A percentile compares a stretch with the other conserved stretches of the same genome.
Conservation (phyloP, 495 filamentous ascomycete species). For the Podospora appendiculata region DNA sequence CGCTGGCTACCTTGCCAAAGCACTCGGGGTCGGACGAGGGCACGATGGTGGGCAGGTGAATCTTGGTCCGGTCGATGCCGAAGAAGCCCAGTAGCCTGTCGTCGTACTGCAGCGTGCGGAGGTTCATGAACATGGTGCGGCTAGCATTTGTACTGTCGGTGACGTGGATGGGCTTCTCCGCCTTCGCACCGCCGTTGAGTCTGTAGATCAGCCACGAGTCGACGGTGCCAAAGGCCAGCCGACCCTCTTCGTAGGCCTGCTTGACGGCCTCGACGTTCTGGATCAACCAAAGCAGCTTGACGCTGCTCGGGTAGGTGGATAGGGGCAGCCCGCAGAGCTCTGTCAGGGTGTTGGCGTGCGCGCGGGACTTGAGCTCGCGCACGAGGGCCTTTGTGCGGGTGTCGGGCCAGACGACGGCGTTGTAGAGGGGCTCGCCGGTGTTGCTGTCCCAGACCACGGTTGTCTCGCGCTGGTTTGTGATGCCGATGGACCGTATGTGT, state of each 20-base stretch:
- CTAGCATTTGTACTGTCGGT: constrained; percentile 92
- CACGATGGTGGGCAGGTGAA: constrained; percentile 77
- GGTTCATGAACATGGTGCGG: constrained; percentile 94
- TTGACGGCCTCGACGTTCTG: constrained; percentile 63
- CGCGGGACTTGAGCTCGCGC: constrained; percentile 63
- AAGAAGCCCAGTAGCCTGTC: constrained; percentile 77
- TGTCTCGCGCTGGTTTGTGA: constrained; percentile 94
- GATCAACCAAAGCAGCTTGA: constrained; percentile 84
- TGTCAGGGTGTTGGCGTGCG: constrained; percentile 59
- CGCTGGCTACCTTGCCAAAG: constrained; percentile 62
- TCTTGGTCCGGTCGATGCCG: constrained; percentile 64
- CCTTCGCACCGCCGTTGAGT: constrained; percentile 71
- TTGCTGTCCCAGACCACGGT: constrained; percentile 83
- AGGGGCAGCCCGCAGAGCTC: constrained; percentile 80
- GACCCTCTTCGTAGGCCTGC: constrained; percentile 70
- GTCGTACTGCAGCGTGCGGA: constrained; percentile 80
- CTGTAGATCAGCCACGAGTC: constrained; percentile 90
- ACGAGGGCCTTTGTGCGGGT: constrained; percentile 75
- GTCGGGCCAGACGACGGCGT: constrained; percentile 92
- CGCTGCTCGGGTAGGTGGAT: constrained; percentile 88
- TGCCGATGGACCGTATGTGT: constrained; percentile 78
- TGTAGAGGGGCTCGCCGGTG: constrained; percentile 79
- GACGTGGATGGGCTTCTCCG: constrained; percentile 54
- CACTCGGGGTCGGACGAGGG: constrained; percentile 72
- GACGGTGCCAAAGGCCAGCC: constrained; percentile 85